Percentiles rank a stretch among this genome's conserved stretches.
phyloP scores from a whole-genome alignment of 306 rosid species.

The Vicia villosa region DNA sequence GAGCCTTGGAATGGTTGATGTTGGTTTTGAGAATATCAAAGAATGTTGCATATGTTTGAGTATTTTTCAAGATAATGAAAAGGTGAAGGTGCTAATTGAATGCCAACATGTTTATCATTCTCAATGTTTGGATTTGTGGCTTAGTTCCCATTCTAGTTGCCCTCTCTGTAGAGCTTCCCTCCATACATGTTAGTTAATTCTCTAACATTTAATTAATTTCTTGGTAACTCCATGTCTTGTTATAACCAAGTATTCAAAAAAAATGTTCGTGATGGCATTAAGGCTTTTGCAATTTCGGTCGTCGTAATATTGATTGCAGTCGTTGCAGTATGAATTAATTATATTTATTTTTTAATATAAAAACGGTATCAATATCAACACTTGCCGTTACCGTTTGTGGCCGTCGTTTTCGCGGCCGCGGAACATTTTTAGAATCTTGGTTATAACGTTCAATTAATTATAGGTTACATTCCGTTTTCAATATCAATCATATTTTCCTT shows the following conservation, averaged over 20 bases:
- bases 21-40: constrained; percentile 4
- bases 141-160: constrained; percentile 42
- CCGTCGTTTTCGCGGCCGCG: too few species aligned
- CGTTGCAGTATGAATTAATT: too few species aligned
- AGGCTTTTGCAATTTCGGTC: too few species aligned
- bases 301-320: too few species aligned
- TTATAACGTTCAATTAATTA: neutral
- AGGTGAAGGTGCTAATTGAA: constrained; percentile 40
- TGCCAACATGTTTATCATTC: constrained; percentile 52
- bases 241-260: too few species aligned
- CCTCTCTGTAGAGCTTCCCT: constrained; percentile 57
- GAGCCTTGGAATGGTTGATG: constrained; percentile 16
- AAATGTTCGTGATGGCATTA: too few species aligned
- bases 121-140: constrained; percentile 52
- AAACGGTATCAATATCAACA: too few species aligned
- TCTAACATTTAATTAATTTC: neutral
- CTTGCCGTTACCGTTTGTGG: too few species aligned
- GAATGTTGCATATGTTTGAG: constrained; percentile 58
- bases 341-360: too few species aligned
- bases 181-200: neutral
- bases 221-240: neutral
- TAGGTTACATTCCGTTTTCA: neutral
- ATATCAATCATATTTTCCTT: neutral
- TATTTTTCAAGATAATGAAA: constrained; percentile 44
- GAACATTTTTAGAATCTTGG: too few species aligned